Conservation (phyloP, 306 rosid species). For the Inga oerstediana region DNA sequence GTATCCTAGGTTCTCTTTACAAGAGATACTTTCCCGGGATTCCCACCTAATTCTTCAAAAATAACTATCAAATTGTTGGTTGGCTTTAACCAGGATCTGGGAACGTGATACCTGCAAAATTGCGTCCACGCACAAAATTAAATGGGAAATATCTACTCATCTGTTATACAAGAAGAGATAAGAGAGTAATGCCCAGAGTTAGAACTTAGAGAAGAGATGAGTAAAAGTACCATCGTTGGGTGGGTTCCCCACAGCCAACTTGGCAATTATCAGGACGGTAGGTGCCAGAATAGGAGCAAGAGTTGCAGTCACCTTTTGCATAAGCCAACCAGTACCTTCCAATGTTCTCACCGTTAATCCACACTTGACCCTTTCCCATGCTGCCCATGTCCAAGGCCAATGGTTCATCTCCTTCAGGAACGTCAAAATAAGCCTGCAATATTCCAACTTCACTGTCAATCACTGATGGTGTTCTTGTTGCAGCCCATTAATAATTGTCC, state of each 20-base stretch:
- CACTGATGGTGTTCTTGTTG: slow-evolving; percentile 4
- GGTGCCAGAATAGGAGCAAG: slow-evolving; percentile 76
- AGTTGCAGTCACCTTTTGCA: slow-evolving; percentile 75
- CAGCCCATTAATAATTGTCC: neutral
- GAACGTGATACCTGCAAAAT: slow-evolving; percentile 87
- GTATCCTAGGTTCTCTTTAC: slow-evolving; percentile 49
- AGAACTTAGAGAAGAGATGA: neutral
- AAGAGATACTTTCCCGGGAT: slow-evolving; percentile 68
- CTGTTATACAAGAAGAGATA: neutral
- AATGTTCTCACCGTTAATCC: slow-evolving; percentile 95
- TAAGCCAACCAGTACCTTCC: slow-evolving; percentile 95
- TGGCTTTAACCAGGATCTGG: slow-evolving; percentile 95
- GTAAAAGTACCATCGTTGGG: slow-evolving; percentile 74
- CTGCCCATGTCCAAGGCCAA: slow-evolving; percentile 87
- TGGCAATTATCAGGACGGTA: slow-evolving; percentile 65
- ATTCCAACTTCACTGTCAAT: slow-evolving; percentile 16
- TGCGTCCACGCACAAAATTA: neutral
- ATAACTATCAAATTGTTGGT: slow-evolving; percentile 66
- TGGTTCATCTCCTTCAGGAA: slow-evolving; percentile 75
- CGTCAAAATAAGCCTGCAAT: slow-evolving; percentile 76
- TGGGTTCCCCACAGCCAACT: slow-evolving; percentile 85
- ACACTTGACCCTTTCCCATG: slow-evolving; percentile 98
- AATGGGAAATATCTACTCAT: neutral
- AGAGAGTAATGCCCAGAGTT: neutral
- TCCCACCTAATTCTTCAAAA: slow-evolving; percentile 93